These are phyloP conservation scores for Earliella scabrosa DNA, from an alignment of 1,284 basidiomycete species.

Conservation along the genomic window DNA sequence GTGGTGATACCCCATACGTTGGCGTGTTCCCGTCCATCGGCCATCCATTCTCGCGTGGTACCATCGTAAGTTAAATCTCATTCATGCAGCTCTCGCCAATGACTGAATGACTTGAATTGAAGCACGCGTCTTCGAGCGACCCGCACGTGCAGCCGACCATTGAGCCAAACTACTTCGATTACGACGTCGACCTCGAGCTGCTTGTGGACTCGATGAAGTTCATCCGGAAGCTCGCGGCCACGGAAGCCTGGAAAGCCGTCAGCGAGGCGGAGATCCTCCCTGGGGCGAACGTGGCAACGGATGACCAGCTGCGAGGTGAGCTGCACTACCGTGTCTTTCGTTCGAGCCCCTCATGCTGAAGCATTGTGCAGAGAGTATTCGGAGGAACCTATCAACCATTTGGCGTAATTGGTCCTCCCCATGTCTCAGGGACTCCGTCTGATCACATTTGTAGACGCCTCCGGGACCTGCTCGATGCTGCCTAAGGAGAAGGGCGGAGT, in stretches of 20 bases:
- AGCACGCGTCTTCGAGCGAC: conserved; percentile 41
- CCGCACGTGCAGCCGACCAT: conserved; percentile 42
- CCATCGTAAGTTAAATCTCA: conserved; percentile 32
- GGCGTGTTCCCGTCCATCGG: conserved; percentile 12
- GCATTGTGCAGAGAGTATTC: conserved; percentile 5
- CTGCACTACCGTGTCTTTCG: not conserved
- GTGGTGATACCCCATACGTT: conserved; percentile 28
- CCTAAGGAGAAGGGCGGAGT: conserved; percentile 58
- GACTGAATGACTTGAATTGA: not conserved
- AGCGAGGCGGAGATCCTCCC: conserved; percentile 15
- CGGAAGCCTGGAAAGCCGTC: conserved; percentile 10
- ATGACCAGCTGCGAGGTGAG: conserved; percentile 19
- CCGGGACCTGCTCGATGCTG: conserved; percentile 52
- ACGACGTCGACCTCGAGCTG: conserved; percentile 39
- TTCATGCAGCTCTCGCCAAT: not conserved
- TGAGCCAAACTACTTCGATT: conserved; percentile 47
- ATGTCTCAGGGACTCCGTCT: not conserved
- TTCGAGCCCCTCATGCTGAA: not conserved
- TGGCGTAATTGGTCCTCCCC: conserved; percentile 21
- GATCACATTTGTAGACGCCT: conserved; percentile 24
- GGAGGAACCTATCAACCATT: conserved; percentile 8
- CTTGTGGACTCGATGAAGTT: conserved; percentile 46
- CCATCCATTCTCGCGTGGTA: conserved; percentile 39
- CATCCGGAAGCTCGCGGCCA: conserved; percentile 23
- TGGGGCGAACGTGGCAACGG: conserved; percentile 7